Evolutionary conservation across 1,284 basidiomycete species (phyloP), one percentile per base, ranked within the genome.

Genomic region (Rhizoctonia solani): DNA sequence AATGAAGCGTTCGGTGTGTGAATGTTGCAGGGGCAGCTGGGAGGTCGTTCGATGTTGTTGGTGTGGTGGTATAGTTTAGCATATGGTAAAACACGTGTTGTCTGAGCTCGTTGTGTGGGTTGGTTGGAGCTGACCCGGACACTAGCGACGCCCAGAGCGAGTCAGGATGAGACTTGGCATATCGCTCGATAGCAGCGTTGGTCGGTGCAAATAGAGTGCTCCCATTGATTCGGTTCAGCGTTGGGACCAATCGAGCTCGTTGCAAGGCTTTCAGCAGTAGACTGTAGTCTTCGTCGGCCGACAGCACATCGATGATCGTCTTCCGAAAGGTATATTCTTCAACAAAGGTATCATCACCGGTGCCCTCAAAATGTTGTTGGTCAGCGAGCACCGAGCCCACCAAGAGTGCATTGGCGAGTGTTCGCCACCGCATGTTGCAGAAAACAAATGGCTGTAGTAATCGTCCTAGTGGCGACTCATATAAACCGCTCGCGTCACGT

Each of bases 71-170:
- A 76, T 88, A 89, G 78, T 99, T 98, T 71, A 99, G 81, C 47
- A 98, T 78, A 77, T 99, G 97, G 75, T 99, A 99, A 73, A 98
- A 89, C 53, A 99, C 82, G 73, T 94, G 90, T 75, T 98, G 94
- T 50, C 96, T 84, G 53, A 98, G 85, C 68, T 85, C 79, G 71
- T 92, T 86, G 66, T 93, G 85, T 47, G 97, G 81, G 76, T 99
- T 99, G 77, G 97, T 80, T 16, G 82, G 68, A 16, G 59, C 52
- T 9, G 52, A 44, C 14, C 56, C 54, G 19, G 32, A 34, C 32
- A 68, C 55, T 41, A 37, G 21, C n/a, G n/a, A 67, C 56, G 66
- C 53, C 53, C 61, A 56, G 77, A 59, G 71, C 71, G 30, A 75
- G 74, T 87, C 86, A 88, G 9, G 87, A 74, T n/a, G 76, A 56